A percentile compares a stretch with the other conserved stretches of the same genome.
These are phyloP conservation scores for Microbotryum saponariae DNA, from an alignment of 1,284 basidiomycete genomes.

Conservation along the genomic window DNA sequence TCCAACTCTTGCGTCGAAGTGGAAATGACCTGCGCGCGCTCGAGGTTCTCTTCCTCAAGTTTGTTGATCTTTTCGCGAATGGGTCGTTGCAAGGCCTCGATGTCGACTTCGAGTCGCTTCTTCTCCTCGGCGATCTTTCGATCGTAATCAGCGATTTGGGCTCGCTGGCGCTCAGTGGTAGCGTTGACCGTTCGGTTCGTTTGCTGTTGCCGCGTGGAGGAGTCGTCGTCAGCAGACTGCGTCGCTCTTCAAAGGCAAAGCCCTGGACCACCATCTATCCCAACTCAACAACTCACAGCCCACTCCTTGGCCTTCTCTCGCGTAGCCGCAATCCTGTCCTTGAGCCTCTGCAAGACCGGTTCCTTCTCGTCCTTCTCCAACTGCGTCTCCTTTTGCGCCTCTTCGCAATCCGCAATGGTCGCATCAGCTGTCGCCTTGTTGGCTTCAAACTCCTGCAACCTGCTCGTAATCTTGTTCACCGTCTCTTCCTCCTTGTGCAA, in stretches of 20 bases:
- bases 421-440: no score
- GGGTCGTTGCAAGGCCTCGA: constrained; percentile 45
- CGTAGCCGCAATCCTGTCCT: constrained; percentile 10
- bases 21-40: background rate
- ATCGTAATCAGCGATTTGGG: constrained; percentile 49
- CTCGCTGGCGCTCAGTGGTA: constrained; percentile 39
- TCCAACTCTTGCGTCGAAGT: background rate
- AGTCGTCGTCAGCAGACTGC: no score
- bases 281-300: background rate
- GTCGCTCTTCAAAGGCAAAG: no score
- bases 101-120: constrained; percentile 50
- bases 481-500: constrained; percentile 9
- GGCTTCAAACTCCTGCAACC: constrained; percentile 33
- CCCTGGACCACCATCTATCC: background rate
- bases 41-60: constrained; percentile 8
- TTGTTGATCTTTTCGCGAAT: constrained; percentile 28
- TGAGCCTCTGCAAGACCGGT: constrained; percentile 28
- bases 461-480: constrained; percentile 48
- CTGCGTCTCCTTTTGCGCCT: constrained; percentile 43
- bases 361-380: constrained; percentile 43
- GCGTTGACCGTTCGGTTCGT: constrained; percentile 15
- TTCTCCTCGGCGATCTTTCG: constrained; percentile 54
- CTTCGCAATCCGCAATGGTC: constrained; percentile 10
- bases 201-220: background rate
- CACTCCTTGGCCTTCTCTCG: constrained; percentile 6